These are phyloP conservation scores for Calonectria pseudoturangicola DNA, from an alignment of 2,329 filamentous ascomycete genomes.

Conservation along the genomic window DNA sequence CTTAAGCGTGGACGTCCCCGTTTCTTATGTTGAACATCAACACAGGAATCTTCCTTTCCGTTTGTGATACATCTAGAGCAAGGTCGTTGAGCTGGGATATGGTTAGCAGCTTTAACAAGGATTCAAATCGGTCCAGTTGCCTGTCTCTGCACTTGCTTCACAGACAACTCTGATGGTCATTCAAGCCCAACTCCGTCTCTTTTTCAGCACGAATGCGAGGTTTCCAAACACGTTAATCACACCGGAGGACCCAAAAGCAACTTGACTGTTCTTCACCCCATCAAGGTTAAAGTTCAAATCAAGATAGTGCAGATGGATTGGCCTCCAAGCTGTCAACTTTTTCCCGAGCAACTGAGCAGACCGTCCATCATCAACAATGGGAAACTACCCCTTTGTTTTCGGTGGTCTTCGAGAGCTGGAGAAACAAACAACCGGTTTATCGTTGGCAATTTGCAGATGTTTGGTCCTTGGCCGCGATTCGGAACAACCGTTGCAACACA, in stretches of 20 bases:
- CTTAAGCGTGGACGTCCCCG: constrained; percentile 85
- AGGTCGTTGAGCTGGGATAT: constrained; percentile 79
- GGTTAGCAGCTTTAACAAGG: constrained; percentile 56
- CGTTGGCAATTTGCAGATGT: neutral
- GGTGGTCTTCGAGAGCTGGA: no score
- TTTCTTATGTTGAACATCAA: constrained; percentile 92
- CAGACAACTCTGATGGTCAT: neutral
- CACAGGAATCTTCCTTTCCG: constrained; percentile 86
- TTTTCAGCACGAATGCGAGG: neutral
- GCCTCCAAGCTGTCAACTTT: neutral
- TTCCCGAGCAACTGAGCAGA: neutral
- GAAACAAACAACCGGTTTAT: neutral
- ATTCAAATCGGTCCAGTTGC: neutral
- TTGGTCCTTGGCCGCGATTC: neutral
- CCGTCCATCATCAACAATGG: neutral
- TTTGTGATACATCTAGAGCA: constrained; percentile 86
- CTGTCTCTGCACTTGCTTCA: constrained; percentile 6
- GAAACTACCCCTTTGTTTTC: neutral
- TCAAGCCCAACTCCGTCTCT: neutral
- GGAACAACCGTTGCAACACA: constrained; percentile 8
- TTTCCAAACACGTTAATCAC: neutral
- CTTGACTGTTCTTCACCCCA: neutral
- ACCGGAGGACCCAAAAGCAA: neutral
- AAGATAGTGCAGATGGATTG: neutral
- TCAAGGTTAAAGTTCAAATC: neutral